Evolutionary conservation across 192 early-diverging fungal species (phyloP).

Genomic region (Podila clonocystis): DNA sequence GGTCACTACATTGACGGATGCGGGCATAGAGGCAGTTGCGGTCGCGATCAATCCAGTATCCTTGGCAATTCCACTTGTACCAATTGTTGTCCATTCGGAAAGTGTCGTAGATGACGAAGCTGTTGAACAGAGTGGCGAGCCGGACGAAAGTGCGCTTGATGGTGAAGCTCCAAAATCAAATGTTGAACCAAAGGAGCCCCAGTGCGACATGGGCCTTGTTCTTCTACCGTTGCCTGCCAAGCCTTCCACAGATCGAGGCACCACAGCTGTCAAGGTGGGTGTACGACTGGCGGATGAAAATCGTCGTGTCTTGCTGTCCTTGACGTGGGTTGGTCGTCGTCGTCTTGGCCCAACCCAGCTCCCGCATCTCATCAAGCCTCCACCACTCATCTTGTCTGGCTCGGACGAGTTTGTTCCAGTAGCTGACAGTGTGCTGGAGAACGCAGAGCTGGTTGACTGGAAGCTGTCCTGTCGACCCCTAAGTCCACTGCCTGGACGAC

Average conservation of each 20-base stretch:
- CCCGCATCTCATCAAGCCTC: constrained; percentile 1
- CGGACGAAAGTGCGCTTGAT: not conserved
- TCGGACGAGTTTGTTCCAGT: no score
- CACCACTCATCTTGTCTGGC: no score
- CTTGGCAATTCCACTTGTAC: not conserved
- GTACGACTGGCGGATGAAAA: constrained; percentile 8
- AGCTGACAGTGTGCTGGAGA: not conserved
- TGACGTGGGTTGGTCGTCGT: constrained; percentile 1
- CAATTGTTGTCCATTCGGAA: not conserved
- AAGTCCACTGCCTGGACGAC: not conserved
- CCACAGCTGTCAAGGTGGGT: not conserved
- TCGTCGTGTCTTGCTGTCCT: constrained; percentile 11
- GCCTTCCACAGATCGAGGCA: not conserved
- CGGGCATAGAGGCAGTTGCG: not conserved
- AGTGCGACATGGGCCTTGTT: constrained; percentile 8
- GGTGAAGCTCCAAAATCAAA: not conserved
- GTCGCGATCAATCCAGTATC: not conserved
- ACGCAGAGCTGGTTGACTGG: constrained; percentile 3
- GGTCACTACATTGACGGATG: not conserved
- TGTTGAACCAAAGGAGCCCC: constrained; percentile 9
- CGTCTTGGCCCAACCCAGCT: constrained; percentile 24
- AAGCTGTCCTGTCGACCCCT: constrained; percentile 12
- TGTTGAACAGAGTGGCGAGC: not conserved
- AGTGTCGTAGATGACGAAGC: constrained; percentile 11
- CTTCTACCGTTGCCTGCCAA: constrained; percentile 2